Evolutionary conservation across 306 rosid species (phyloP).

Genomic region (Delonix regia): DNA sequence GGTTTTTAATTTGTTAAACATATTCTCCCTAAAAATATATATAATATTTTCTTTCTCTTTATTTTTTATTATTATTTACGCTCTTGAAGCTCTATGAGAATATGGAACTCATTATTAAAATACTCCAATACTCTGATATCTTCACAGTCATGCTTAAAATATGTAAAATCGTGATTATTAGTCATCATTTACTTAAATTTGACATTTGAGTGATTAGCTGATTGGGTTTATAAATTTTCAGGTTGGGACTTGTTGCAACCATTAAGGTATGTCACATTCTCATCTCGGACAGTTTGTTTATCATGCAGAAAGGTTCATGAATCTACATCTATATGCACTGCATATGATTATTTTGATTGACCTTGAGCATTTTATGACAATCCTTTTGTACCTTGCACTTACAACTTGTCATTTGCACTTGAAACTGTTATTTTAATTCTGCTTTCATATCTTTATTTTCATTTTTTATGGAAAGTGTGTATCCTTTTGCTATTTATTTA

Average conservation of each 20-base stretch:
- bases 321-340: background rate
- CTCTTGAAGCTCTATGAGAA: background rate
- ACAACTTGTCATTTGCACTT: constrained; percentile 9
- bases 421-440: constrained; percentile 18
- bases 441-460: background rate
- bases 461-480: constrained; percentile 9
- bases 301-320: background rate
- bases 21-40: background rate
- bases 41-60: background rate
- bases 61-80: background rate
- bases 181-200: background rate
- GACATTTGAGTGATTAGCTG: constrained; percentile 31
- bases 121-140: background rate
- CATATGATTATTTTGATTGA: background rate
- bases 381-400: background rate
- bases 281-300: background rate
- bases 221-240: constrained; percentile 55
- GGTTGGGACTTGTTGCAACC: constrained; percentile 98
- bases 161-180: constrained; percentile 12
- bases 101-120: background rate
- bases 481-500: constrained; percentile 33
- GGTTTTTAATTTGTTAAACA: background rate
- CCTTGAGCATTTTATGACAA: background rate
- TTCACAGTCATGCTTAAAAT: background rate
- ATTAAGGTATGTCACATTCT: constrained; percentile 70